Conservation (phyloP, 768 basidiomycete species). For the Leccinum fibrillosum region DNA sequence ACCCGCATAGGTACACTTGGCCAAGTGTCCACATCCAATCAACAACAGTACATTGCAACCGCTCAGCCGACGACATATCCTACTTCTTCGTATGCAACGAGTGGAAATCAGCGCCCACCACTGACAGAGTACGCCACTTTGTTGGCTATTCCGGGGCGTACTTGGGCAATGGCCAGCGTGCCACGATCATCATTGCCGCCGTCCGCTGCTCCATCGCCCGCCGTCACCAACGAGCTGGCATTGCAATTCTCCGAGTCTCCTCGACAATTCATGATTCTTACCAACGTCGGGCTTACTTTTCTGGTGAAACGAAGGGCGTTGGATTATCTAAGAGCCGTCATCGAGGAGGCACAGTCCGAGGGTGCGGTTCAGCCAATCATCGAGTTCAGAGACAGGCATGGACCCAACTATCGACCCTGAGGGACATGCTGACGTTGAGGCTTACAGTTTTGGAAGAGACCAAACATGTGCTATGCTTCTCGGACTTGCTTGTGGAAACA, state of each 20-base stretch:
- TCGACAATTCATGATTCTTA: slow-evolving; percentile 82
- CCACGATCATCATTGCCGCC: slow-evolving; percentile 35
- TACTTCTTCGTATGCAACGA: slow-evolving; percentile 37
- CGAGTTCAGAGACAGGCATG: slow-evolving; percentile 77
- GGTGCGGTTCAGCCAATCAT: slow-evolving; percentile 75
- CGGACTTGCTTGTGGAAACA: slow-evolving; percentile 81
- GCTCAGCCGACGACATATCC: slow-evolving; percentile 40
- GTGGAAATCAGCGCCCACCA: slow-evolving; percentile 50
- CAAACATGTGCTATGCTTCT: slow-evolving; percentile 92
- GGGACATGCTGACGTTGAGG: slow-evolving; percentile 3
- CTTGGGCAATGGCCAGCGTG: slow-evolving; percentile 77
- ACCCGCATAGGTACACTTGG: slow-evolving; percentile 69
- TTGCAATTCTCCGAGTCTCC: slow-evolving; percentile 76
- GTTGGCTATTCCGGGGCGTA: slow-evolving; percentile 75
- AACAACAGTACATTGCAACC: slow-evolving; percentile 35
- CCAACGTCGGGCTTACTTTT: slow-evolving; percentile 81
- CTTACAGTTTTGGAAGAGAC: slow-evolving; percentile 78
- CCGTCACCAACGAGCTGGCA: slow-evolving; percentile 74
- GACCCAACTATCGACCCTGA: background rate
- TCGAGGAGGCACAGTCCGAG: slow-evolving; percentile 80
- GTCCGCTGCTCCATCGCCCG: slow-evolving; percentile 43
- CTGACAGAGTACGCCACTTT: slow-evolving; percentile 76
- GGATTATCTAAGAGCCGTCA: slow-evolving; percentile 77
- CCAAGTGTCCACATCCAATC: slow-evolving; percentile 47
- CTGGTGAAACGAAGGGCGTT: slow-evolving; percentile 78